A percentile compares a stretch with the other conserved stretches of the same genome.
phyloP scores from a whole-genome alignment of 1,139 yeast species.

The Pichia sp. region DNA sequence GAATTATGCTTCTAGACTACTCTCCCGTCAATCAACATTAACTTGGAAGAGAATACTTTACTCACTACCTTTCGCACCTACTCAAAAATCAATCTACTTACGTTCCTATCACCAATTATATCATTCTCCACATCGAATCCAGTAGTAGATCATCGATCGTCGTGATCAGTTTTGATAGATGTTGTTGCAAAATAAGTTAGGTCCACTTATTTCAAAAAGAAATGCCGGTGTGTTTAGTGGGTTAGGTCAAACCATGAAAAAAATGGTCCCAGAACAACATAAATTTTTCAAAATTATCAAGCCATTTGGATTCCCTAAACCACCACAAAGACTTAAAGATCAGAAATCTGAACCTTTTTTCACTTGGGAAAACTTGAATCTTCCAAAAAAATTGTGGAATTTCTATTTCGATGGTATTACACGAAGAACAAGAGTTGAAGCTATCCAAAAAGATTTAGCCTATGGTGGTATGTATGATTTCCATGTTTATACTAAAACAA shows the following conservation, averaged over 20 bases:
- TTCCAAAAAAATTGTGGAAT: constrained; percentile 26
- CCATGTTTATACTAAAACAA: constrained; percentile 68
- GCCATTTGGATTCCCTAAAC: constrained; percentile 43
- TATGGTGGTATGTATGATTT: constrained; percentile 85
- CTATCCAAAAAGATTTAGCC: constrained; percentile 67
- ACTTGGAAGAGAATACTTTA: too few species aligned
- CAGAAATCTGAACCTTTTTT: constrained; percentile 16
- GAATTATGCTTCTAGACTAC: too few species aligned
- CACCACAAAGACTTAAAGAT: constrained; percentile 26
- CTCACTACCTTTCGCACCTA: too few species aligned
- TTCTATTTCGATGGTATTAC: constrained; percentile 37
- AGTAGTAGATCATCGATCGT: too few species aligned
- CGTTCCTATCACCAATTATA: too few species aligned
- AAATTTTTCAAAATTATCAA: constrained; percentile 40
- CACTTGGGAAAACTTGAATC: constrained; percentile 22
- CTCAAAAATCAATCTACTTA: too few species aligned
- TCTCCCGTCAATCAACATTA: too few species aligned
- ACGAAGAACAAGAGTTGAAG: constrained; percentile 39
- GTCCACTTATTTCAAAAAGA: constrained; percentile 11
- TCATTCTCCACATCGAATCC: too few species aligned
- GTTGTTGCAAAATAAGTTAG: constrained; percentile 2
- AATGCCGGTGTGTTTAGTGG: constrained; percentile 26
- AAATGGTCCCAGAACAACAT: constrained; percentile 30
- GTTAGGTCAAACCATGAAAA: constrained; percentile 26
- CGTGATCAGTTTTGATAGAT: too few species aligned